Percentiles rank a stretch among this genome's conserved stretches.
These are phyloP conservation scores for Vitis hybrid DNA, from an alignment of 177 flowering plant species.

Conservation along the genomic window DNA sequence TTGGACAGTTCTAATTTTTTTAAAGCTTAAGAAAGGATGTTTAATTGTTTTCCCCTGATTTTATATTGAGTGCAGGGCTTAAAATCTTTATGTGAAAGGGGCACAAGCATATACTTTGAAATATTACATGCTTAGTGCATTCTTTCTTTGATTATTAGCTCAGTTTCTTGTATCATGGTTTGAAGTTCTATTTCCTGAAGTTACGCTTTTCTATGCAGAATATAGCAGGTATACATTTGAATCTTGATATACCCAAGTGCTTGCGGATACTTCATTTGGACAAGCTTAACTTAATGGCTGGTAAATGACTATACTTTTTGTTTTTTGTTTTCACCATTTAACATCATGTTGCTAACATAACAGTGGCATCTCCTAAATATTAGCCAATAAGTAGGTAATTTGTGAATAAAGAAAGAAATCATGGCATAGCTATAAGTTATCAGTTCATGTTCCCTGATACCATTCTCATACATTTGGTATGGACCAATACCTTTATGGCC, in stretches of 20 bases:
- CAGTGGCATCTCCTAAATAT: too few species aligned
- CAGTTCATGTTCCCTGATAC: neutral
- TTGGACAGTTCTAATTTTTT: too few species aligned
- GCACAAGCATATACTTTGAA: too few species aligned
- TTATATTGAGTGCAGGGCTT: too few species aligned
- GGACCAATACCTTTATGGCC: neutral
- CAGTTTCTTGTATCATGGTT: neutral
- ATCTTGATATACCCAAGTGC: slow-evolving; percentile 71
- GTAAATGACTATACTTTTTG: slow-evolving; percentile 26
- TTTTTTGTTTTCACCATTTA: neutral
- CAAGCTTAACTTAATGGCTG: slow-evolving; percentile 57
- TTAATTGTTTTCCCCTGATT: too few species aligned
- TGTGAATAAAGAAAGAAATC: too few species aligned
- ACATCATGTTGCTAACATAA: neutral
- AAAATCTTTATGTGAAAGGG: too few species aligned
- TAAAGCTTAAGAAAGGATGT: too few species aligned
- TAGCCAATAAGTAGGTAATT: too few species aligned
- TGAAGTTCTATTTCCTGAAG: slow-evolving; percentile 12
- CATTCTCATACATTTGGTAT: neutral
- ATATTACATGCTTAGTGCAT: neutral
- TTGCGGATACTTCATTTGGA: slow-evolving; percentile 59
- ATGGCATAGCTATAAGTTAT: neutral
- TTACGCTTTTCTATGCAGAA: slow-evolving; percentile 50
- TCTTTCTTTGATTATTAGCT: slow-evolving; percentile 2
- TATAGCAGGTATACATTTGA: slow-evolving; percentile 62